These are phyloP conservation scores for Solanum tacnaense DNA, from an alignment of 257 asterid genomes.

Conservation along the genomic window DNA sequence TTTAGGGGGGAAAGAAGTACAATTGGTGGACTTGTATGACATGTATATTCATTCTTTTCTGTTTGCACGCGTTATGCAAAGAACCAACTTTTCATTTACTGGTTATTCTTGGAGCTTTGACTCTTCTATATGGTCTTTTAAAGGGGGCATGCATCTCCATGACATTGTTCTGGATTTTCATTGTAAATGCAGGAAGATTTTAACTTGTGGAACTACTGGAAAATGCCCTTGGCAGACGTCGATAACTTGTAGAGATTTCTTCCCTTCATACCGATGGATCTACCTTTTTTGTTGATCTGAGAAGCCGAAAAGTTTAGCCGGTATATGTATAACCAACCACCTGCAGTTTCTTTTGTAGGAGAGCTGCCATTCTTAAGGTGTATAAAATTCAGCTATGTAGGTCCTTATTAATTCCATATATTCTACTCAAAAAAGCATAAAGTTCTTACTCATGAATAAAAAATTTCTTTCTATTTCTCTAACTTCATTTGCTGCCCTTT, in stretches of 20 bases:
- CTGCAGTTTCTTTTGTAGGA: neutral
- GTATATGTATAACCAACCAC: neutral
- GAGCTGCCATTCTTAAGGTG: conserved; percentile 1
- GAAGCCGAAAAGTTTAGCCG: neutral
- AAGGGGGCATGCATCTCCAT: neutral
- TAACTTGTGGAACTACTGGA: conserved; percentile 95
- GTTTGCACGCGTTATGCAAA: neutral
- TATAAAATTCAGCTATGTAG: neutral
- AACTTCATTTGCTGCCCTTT: neutral
- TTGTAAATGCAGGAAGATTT: conserved; percentile 57
- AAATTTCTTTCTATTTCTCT: neutral
- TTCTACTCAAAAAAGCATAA: neutral
- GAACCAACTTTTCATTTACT: neutral
- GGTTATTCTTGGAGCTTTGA: neutral
- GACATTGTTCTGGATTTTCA: neutral
- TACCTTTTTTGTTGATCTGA: neutral
- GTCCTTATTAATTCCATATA: neutral
- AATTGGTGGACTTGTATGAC: neutral
- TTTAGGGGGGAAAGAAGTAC: too few species aligned
- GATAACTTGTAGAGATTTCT: conserved; percentile 34
- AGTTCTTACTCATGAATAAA: neutral
- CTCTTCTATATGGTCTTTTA: neutral
- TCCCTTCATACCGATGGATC: neutral
- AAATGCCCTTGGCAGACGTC: conserved; percentile 57
- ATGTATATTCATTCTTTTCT: neutral